Evolutionary conservation across 148 eudicot genomes (phyloP).

Genomic region (Drosera capensis): DNA sequence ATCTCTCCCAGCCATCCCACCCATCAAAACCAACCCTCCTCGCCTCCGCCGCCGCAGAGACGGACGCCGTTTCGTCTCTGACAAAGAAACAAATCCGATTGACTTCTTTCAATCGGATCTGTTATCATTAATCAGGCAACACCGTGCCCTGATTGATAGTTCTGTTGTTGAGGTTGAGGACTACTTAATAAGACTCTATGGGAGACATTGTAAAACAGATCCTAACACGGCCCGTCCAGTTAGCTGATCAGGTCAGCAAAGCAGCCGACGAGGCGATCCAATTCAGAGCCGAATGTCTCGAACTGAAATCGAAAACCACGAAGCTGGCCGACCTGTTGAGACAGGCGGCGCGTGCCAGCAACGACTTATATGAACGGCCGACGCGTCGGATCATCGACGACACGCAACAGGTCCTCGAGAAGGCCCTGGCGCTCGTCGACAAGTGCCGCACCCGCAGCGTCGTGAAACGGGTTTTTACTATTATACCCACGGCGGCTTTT

Average conservation of each 20-base stretch:
- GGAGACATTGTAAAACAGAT: constrained; percentile 62
- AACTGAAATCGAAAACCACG: constrained; percentile 41
- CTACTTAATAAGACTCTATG: too few species aligned
- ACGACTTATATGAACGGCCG: constrained; percentile 65
- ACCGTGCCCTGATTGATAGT: too few species aligned
- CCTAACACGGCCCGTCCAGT: constrained; percentile 54
- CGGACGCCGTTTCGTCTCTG: too few species aligned
- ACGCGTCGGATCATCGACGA: constrained; percentile 72
- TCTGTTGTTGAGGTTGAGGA: too few species aligned
- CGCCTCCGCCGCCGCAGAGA: too few species aligned
- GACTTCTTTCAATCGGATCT: too few species aligned
- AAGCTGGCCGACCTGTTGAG: constrained; percentile 55
- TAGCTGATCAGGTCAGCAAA: constrained; percentile 59
- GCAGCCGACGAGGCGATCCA: constrained; percentile 35
- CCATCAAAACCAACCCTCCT: too few species aligned
- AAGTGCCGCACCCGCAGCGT: constrained; percentile 44
- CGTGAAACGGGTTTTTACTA: constrained; percentile 51
- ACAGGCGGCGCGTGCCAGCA: constrained; percentile 54
- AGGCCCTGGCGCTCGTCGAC: constrained; percentile 34
- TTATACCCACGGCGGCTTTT: constrained; percentile 45
- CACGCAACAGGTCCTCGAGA: constrained; percentile 55
- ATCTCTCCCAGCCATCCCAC: too few species aligned
- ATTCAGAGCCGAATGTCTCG: constrained; percentile 44
- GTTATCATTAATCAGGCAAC: too few species aligned
- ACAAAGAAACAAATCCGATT: too few species aligned